Evolutionary conservation across 1,139 yeast genomes (phyloP).

Genomic region (Casaregolazyma suthepensis): DNA sequence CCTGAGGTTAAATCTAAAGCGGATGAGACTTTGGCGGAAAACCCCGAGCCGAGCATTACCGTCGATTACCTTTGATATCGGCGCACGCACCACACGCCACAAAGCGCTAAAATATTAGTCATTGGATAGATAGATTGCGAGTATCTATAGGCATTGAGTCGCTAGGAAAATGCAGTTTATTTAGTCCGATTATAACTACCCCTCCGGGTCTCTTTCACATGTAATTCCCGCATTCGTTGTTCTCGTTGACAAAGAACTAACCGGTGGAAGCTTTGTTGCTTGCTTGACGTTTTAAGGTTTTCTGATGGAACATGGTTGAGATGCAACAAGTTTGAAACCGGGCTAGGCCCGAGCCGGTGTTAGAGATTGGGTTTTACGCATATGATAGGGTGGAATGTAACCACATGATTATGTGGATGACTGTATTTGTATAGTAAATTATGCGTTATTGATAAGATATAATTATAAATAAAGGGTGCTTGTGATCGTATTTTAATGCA

Average conservation of each 20-base stretch:
- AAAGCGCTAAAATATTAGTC: background rate
- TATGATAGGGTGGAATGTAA: background rate
- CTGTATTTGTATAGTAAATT: background rate
- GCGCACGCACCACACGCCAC: background rate
- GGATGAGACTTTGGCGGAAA: background rate
- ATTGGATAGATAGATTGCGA: background rate
- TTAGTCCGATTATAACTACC: background rate
- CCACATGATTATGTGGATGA: background rate
- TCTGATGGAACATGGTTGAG: background rate
- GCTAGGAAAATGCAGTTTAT: background rate
- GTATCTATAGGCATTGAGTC: background rate
- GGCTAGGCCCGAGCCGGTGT: background rate
- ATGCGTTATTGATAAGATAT: background rate
- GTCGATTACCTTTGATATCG: background rate
- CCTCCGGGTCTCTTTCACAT: background rate
- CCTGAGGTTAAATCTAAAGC: background rate
- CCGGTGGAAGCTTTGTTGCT: background rate
- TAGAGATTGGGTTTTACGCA: background rate
- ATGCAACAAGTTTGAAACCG: background rate
- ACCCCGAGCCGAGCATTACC: background rate
- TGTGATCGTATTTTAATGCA: background rate
- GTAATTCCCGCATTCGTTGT: background rate
- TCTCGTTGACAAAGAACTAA: background rate
- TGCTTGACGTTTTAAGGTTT: background rate
- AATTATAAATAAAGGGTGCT: background rate